Conservation (phyloP, 768 basidiomycete genomes). For the Leccinum ochraceum region DNA sequence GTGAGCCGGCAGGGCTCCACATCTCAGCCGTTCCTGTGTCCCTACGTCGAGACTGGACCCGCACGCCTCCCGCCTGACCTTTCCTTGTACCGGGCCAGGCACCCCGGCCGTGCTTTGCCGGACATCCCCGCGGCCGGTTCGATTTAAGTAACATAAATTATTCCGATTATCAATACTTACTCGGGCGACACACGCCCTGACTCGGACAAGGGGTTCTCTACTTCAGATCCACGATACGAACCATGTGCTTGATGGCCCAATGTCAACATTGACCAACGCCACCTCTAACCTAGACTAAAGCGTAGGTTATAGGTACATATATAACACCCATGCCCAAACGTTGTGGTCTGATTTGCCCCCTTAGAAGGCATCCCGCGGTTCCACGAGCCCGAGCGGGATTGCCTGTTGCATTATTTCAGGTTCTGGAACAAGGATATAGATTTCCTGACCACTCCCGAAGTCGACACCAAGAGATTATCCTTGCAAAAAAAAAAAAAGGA, state of each 20-base stretch:
- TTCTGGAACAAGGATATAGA: background rate
- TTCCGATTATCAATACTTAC: too few species aligned
- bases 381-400: background rate
- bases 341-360: background rate
- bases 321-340: background rate
- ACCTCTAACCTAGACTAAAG: too few species aligned
- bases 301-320: background rate
- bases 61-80: too few species aligned
- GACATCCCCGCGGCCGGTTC: too few species aligned
- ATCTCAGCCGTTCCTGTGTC: too few species aligned
- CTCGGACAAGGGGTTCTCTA: too few species aligned
- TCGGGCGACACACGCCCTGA: too few species aligned
- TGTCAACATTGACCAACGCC: background rate
- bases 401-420: background rate
- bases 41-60: too few species aligned
- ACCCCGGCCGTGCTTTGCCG: too few species aligned
- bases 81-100: too few species aligned
- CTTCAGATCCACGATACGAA: background rate
- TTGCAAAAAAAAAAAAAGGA: background rate
- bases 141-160: too few species aligned
- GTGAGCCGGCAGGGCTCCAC: too few species aligned
- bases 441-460: constrained; percentile 7
- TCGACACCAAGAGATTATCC: constrained; percentile 14
- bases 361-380: background rate
- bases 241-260: background rate